Evolutionary conservation across 768 basidiomycete species (phyloP), one percentile per base, ranked within the genome.

Genomic region (Hemileccinum rubropunctum): DNA sequence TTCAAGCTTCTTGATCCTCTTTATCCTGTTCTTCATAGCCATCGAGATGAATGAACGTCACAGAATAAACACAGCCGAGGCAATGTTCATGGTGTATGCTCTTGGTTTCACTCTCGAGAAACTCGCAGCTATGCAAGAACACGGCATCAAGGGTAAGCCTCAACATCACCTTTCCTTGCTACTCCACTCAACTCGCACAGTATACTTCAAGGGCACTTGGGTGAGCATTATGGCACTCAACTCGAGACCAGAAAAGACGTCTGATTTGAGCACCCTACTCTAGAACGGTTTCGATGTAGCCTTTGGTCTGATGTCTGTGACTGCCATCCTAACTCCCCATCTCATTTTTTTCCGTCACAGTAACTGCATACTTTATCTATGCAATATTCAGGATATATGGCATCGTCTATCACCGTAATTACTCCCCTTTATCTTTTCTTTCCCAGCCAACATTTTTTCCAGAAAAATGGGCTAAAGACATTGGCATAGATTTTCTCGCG

Each of bases 251-350:
- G 44, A 13, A 45, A 48, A 50, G 57, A 52, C 51, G 40, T 51
- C 53, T 59, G 45, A 60, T 54, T 56, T 27, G 3, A 46, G 47
- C 14, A 26, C 37, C 15, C 6, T 21, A 15, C 15, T 45, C 15
- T 59, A 88, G 88, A 95, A 97, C 56, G 93, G 93, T 1, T 98
- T 98, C 64, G 95, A 98, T 66, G 58, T 95, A 46, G 89, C 91
- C 41, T 94, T 97, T 70, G 84, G 88, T 90, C 50, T 76, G 64
- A 20, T 38, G 27, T 39, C 30, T 37, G 9, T 46, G 14, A 4
- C 20, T 20, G 8, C 7, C 2, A 18, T 43, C 15, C 11, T 11
- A 7, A n/a, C 36, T 38, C 30, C 12, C 30, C 18, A 30, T 45
- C 43, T 53, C 45, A 48, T 48, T 38, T 28, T 52, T 17, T 30